phyloP scores from a whole-genome alignment of 2,329 filamentous ascomycete species.

The Aspergillus brunneoviolaceus region DNA sequence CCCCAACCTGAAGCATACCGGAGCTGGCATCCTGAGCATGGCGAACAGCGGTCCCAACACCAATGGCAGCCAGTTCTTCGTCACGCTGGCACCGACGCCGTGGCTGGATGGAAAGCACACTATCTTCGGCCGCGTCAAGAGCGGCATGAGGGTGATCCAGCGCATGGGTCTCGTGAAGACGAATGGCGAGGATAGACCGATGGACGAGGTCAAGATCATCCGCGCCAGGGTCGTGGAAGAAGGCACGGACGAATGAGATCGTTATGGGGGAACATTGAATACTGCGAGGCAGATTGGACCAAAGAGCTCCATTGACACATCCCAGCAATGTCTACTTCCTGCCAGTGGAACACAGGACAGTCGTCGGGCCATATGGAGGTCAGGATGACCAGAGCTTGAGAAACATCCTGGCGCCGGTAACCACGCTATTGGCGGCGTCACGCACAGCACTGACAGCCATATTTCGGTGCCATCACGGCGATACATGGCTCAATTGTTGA shows the following conservation, averaged over 20 bases:
- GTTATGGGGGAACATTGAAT: not conserved
- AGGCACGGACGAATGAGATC: constrained; percentile 46
- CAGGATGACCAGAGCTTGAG: not conserved
- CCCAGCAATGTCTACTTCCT: not conserved
- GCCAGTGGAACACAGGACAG: not conserved
- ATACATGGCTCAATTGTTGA: not conserved
- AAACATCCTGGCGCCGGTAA: not conserved
- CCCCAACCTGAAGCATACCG: constrained; percentile 78
- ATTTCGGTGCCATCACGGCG: not conserved
- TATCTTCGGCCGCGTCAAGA: constrained; percentile 88
- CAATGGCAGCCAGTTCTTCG: constrained; percentile 94
- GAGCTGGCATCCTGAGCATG: constrained; percentile 93
- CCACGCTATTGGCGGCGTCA: not conserved
- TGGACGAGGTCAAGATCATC: constrained; percentile 78
- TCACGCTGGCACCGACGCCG: constrained; percentile 89
- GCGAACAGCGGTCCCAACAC: constrained; percentile 91
- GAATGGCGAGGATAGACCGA: constrained; percentile 73
- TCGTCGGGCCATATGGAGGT: not conserved
- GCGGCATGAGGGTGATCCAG: constrained; percentile 78
- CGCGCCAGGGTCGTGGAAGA: constrained; percentile 68
- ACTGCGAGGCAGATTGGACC: not conserved
- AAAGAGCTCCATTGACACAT: not conserved
- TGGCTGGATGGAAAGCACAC: constrained; percentile 74
- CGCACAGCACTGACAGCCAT: not conserved
- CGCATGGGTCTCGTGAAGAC: constrained; percentile 87